phyloP scores from a whole-genome alignment of 768 basidiomycete genomes.

The Auricularia sp. region DNA sequence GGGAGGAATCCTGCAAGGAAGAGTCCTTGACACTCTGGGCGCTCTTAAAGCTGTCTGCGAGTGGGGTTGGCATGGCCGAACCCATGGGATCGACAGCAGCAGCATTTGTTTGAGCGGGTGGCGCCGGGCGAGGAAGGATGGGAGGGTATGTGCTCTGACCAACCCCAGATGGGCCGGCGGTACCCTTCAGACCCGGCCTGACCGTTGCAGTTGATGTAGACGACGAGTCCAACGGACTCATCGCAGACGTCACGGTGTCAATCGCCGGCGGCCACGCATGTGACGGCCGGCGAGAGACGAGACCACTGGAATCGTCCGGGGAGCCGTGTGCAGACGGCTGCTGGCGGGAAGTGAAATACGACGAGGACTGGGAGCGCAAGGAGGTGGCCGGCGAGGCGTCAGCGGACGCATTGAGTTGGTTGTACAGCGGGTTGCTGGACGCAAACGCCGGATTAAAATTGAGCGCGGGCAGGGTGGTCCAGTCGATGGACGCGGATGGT shows the following conservation, averaged over 20 bases:
- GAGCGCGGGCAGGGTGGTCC: slow-evolving; percentile 1
- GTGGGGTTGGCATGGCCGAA: not conserved
- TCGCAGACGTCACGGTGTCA: not conserved
- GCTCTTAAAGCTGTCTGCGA: not conserved
- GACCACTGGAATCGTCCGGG: not conserved
- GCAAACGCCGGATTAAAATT: not conserved
- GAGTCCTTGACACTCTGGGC: not conserved
- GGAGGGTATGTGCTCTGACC: not conserved
- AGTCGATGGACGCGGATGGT: not conserved
- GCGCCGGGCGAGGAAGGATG: not conserved
- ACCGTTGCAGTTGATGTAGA: not conserved
- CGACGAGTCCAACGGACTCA: not conserved
- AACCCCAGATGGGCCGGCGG: not conserved
- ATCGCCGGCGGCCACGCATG: not conserved
- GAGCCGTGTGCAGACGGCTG: not conserved
- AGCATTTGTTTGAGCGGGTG: not conserved
- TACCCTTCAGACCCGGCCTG: not conserved
- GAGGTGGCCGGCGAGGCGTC: slow-evolving; percentile 2
- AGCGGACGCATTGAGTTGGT: not conserved
- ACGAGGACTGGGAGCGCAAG: not conserved
- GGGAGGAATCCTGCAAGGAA: not conserved
- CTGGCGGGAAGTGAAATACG: not conserved
- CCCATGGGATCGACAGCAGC: not conserved
- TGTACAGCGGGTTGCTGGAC: not conserved
- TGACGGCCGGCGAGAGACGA: not conserved